Evolutionary conservation across 2,329 filamentous ascomycete genomes (phyloP), one percentile per base, ranked within the genome.

Genomic region (Fusarium goolgardi): DNA sequence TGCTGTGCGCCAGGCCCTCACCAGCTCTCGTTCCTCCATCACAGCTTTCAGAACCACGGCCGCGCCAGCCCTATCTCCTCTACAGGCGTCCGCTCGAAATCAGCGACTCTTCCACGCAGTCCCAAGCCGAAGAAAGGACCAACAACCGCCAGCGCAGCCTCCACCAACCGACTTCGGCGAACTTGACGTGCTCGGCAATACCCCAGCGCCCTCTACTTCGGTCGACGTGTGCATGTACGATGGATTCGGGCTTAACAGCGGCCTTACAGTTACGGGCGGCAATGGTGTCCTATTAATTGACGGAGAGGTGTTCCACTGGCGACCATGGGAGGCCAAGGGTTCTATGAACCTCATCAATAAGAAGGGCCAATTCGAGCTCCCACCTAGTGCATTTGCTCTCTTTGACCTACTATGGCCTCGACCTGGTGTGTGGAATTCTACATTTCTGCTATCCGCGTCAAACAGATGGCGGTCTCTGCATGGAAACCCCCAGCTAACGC

Each of bases 301-400:
- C 40, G 95, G 95, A 8, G 94, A 98, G 79, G 94, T 91, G 1
- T 98, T 97, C 77, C 81, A 84, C 51, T 99, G 96, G 96, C 83
- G 87, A 75, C 96, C 96, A 6, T 97, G 95, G 93, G 79, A 86
- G 63, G 78, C 77, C 6, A 81, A 78, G 71, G 74, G 78, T 52
- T 76, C 74, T 51, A 80, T 75, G 78, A 80, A 75, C 72, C 80
- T 97, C 73, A 76, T 91, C 56, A 97, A 97, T 78, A 80, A 78
- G 46, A 94, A 91, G 78, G 92, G 93, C 1, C 92, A 96, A 77
- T 94, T 92, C 83, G 92, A 97, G 71, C 84, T 96, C 29, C 83
- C 85, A 6, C 82, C 86, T 57, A 86, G 88, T 65, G 88, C 86
- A 16, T 94, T 95, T 85, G 92, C 91, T 4, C 71, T 96, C 43